These are phyloP conservation scores for Babesia divergens DNA, from an alignment of 169 alveolate genomes.

Conservation along the genomic window DNA sequence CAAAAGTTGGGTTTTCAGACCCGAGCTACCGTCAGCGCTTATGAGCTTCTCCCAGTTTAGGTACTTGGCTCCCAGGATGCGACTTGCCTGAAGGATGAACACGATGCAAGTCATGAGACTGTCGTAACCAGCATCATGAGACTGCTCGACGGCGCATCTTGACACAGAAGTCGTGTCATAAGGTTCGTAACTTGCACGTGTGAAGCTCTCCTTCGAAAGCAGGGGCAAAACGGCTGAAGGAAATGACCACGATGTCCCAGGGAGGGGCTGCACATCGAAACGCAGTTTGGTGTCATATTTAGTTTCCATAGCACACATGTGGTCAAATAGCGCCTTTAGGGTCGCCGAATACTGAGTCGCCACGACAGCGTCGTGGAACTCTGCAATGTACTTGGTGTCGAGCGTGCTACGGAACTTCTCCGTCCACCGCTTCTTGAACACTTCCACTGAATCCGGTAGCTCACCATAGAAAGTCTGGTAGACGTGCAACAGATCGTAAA, in stretches of 20 bases:
- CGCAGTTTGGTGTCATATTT: not conserved
- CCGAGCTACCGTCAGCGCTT: not conserved
- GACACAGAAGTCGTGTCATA: not conserved
- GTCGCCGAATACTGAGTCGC: conserved; percentile 76
- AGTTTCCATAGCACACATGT: conserved; percentile 32
- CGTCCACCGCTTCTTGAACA: conserved; percentile 78
- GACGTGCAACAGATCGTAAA: conserved; percentile 82
- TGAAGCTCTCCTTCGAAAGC: not conserved
- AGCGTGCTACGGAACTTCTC: conserved; percentile 72
- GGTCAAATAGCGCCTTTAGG: conserved; percentile 73
- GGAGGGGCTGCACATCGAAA: conserved; percentile 19
- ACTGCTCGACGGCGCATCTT: not conserved
- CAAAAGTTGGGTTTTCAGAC: conserved; percentile 19
- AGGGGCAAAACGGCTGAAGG: conserved; percentile 18
- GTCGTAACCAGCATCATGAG: conserved; percentile 85
- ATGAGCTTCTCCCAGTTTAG: not conserved
- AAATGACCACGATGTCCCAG: conserved; percentile 34
- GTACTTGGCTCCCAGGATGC: conserved; percentile 47
- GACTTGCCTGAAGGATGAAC: conserved; percentile 73
- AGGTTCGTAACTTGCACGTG: not conserved
- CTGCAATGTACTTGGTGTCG: conserved; percentile 81
- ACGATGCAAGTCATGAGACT: conserved; percentile 82
- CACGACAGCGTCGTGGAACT: conserved; percentile 73
- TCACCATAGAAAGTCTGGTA: conserved; percentile 82
- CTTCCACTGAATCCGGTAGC: conserved; percentile 75